Base-by-base conservation (phyloP, 2,329 filamentous ascomycete species). In the Sporothrix variecibatus region DNA sequence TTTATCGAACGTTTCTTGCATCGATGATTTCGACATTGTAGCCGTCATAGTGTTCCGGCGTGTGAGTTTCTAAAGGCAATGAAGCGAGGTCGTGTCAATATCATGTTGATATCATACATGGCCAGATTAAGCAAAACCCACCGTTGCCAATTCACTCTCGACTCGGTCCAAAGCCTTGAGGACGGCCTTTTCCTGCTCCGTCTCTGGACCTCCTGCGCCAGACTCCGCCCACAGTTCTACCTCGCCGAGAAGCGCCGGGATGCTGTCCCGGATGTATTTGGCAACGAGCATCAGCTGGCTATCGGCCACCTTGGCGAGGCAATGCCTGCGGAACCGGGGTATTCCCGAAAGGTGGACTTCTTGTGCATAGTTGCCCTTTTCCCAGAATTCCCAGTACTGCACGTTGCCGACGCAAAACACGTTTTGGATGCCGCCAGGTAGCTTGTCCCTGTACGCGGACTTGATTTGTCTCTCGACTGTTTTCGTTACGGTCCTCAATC, bases 401-500 rank as follows among this genome's bases (percentile, higher is more conserved):
- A 8, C 7, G 28, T 62, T 62, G 28, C 28, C 28, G 28, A 38
- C 58, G 58, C 28, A 62, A 62, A 62, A 62, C 12, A 62, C 58
- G 15, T 62, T 20, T 11, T 62, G 28, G 12, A 62, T 38, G 28
- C 58, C 58, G 28, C 58, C 28, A 8, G 58, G 58, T 7, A 62
- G 12, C 17, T n/a, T 62, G 28, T 62, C 15, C 15, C 28, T 38
- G 58, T 62, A 62, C 28, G 58, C 17, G 12, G 58, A 34, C 15
- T 38, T 62, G 28, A 62, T 38, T 34, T 38, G 15, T 62, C 7
- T 62, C 28, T 62, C 28, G 15, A 62, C 58, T 53, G 28, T 20
- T 62, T 60, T 62, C 28, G 58, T 62, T 62, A 7, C 58, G 58
- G 58, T 62, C 58, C 28, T 62, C 28, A 6, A 62, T 38, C 58